Base-by-base conservation (phyloP, 2,329 filamentous ascomycete species). In the Anisogramma anomala region DNA sequence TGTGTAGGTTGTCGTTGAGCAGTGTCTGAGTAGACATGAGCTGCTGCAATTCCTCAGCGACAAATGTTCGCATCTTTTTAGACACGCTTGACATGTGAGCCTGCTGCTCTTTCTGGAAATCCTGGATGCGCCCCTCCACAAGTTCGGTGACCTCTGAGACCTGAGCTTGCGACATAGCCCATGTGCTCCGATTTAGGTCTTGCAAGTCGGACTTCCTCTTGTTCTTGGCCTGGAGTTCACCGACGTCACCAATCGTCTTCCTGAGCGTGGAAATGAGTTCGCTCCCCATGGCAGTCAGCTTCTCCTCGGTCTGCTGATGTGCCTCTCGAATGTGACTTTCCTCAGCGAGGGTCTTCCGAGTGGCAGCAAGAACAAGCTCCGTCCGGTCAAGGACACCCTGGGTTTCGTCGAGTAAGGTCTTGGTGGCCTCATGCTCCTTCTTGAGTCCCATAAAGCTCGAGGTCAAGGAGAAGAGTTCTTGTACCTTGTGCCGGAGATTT, bases 401-500 rank as follows among this genome's bases (percentile, higher is more conserved):
- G 0, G 89, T 93, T 26, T 84, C 78, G 41, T 89, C 83, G 3
- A 98, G 71, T 39, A 74, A 70, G 4, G 71, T 55, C 43, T 73
- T 81, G 0, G 82, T 87, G 14, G 74, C 70, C 50, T 98, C 89
- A 47, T 93, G 84, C 47, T 95, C 87, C 56, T 88, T 87, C 62
- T 91, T 94, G 52, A 96, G 62, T 1, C 75, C 79, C 63, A 88
- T 87, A 58, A 96, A 94, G 49, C 78, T 87, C 31, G 82, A 86
- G 0, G 84, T 94, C 27, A 96, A 65, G 9, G 78, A 76, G 58
- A 94, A 88, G 0, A 98, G 69, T 58, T 98, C 88, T 53, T 96
- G 87, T 2, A 93, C 81, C 58, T 95, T 96, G 64, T 94, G 91
- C 17, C 86, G 79, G 41, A 98, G 68, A 53, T 91, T 94, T 27